phyloP scores from a whole-genome alignment of 176 grass and related monocot species.

The Triticum timopheevii region DNA sequence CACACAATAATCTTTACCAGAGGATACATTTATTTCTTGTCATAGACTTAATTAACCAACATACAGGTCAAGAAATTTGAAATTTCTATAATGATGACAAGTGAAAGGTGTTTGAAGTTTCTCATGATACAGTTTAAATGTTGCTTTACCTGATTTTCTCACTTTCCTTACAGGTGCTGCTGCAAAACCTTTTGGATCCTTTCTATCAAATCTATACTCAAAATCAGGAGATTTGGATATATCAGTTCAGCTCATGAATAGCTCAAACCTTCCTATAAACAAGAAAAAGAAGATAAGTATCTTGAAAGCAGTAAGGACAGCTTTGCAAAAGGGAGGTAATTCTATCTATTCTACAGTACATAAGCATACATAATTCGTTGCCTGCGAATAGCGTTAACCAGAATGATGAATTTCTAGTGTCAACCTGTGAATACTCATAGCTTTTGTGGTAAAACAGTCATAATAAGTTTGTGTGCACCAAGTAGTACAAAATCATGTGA shows the following conservation, averaged over 20 bases:
- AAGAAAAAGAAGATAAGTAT: constrained; percentile 57
- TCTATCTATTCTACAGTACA: not conserved
- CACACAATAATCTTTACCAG: not conserved
- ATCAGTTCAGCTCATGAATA: constrained; percentile 52
- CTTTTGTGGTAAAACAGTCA: constrained; percentile 1
- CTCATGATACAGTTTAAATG: constrained; percentile 5
- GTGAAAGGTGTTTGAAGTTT: not conserved
- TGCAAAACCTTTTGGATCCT: constrained; percentile 90
- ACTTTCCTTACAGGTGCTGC: constrained; percentile 51
- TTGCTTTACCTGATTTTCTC: constrained; percentile 23
- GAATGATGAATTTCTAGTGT: constrained; percentile 5
- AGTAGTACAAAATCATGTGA: not conserved
- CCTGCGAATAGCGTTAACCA: constrained; percentile 18
- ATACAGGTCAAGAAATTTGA: constrained; percentile 10
- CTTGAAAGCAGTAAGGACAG: constrained; percentile 59
- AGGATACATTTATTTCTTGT: not conserved
- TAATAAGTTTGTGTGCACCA: not conserved
- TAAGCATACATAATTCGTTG: not conserved
- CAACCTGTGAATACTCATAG: not conserved
- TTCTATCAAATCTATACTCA: constrained; percentile 85
- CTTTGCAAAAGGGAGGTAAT: constrained; percentile 57
- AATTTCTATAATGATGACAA: constrained; percentile 17
- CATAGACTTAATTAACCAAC: not conserved
- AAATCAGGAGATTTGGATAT: constrained; percentile 96
- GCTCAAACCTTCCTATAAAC: constrained; percentile 8